A percentile compares a stretch with the other conserved stretches of the same genome.
These are phyloP conservation scores for Cutaneotrichosporon spelunceum DNA, from an alignment of 1,284 basidiomycete genomes.

Conservation along the genomic window DNA sequence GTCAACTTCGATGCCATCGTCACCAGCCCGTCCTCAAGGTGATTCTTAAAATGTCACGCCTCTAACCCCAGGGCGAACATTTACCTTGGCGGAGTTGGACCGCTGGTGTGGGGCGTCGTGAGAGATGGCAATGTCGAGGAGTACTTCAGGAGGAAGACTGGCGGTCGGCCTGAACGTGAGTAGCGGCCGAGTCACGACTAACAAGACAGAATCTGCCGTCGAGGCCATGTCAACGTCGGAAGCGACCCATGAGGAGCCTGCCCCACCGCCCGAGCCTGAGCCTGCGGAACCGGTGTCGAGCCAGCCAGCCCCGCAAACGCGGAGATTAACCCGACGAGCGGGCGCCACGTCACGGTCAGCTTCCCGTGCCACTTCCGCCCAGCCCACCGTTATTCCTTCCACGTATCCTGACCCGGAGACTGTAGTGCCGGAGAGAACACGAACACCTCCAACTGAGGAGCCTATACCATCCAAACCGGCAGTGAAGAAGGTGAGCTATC, in stretches of 20 bases:
- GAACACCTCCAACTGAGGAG: not conserved
- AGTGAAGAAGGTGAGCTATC: slow-evolving; percentile 8
- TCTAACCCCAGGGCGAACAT: slow-evolving; percentile 27
- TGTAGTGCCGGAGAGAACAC: not conserved
- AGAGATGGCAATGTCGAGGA: slow-evolving; percentile 24
- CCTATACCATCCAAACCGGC: not conserved
- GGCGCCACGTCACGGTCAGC: slow-evolving; percentile 2
- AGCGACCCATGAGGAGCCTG: not conserved
- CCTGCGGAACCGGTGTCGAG: not conserved
- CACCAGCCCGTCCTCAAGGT: slow-evolving; percentile 26
- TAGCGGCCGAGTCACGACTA: not conserved
- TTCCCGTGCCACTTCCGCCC: slow-evolving; percentile 10
- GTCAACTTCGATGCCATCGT: slow-evolving; percentile 27
- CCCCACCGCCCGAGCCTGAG: not conserved
- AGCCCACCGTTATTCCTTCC: slow-evolving; percentile 33
- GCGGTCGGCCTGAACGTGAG: not conserved
- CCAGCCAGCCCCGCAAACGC: not conserved
- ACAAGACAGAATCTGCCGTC: not conserved
- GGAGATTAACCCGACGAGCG: not conserved
- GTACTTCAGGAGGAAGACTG: slow-evolving; percentile 22
- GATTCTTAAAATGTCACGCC: not conserved
- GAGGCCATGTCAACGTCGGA: not conserved
- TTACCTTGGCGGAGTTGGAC: slow-evolving; percentile 22
- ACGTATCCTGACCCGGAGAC: slow-evolving; percentile 35
- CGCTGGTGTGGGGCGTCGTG: slow-evolving; percentile 37